Base-by-base conservation (phyloP, 768 basidiomycete genomes). In the Pleurotus tuber-regium region DNA sequence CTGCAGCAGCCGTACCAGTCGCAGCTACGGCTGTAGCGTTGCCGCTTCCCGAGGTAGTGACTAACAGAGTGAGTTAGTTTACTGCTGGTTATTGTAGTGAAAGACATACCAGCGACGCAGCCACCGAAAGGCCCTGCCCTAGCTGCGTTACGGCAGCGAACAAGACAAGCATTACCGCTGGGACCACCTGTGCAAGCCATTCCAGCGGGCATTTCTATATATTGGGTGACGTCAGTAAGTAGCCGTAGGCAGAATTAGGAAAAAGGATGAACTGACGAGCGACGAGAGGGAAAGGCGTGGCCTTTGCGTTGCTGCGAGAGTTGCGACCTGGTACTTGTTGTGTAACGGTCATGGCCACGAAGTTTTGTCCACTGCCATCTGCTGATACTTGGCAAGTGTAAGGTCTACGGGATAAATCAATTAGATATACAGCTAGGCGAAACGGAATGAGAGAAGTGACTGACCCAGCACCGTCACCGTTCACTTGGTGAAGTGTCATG, bases 121-220 rank as follows among this genome's bases (percentile, higher is more conserved):
- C 46, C 46, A 30, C 46, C 46, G 46, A 48, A 48, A 18, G 46
- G 46, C 24, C 46, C 46, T 33, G 46, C 46, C n/a, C 46, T 31
- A n/a, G 46, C 46, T 16, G 31, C 46, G 21, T 48, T 48, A 9
- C 46, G 46, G 18, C 46, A 48, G 18, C 46, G 46, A 23, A 48
- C 46, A 35, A 48, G 46, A n/a, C 46, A 48, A n/a, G 46, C 46
- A 35, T 48, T 31, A 21, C 46, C 46, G 19, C 35, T 48, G 31
- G 46, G 46, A 25, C 46, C 46, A 35, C 46, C 46, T 16, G 46
- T 48, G 31, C 46, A 48, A 48, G 46, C 25, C 46, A 48, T 48
- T 14, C 46, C 46, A 33, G 46, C 46, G 18, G 46, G 46, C 46
- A 48, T 48, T 31, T 48, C 35, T 38, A 19, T 3, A 38, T 2